phyloP scores from a whole-genome alignment of 805 yeast species.

The Cyberlindnera petersonii region DNA sequence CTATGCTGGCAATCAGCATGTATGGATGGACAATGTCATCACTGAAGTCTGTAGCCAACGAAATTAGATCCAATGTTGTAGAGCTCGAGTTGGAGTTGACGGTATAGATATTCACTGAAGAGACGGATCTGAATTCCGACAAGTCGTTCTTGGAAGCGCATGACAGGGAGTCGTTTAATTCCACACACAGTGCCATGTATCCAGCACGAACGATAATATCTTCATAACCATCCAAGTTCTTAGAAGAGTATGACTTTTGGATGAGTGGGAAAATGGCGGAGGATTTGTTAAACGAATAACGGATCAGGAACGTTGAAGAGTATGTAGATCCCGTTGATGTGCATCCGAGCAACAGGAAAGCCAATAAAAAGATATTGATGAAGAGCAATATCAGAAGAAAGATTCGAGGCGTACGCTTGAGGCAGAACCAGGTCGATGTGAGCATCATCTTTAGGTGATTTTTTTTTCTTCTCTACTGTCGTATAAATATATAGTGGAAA shows the following conservation, averaged over 20 bases:
- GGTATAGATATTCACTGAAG: conserved; percentile 35
- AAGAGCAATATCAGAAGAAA: conserved; percentile 39
- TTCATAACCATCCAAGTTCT: conserved; percentile 34
- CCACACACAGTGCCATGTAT: conserved; percentile 54
- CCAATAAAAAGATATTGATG: conserved; percentile 46
- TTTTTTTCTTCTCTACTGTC: no score
- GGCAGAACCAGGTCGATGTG: conserved; percentile 22
- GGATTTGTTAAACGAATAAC: conserved; percentile 43
- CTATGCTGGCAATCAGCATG: conserved; percentile 45
- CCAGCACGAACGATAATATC: conserved; percentile 47
- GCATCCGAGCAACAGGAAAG: conserved; percentile 57
- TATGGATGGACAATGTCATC: conserved; percentile 50
- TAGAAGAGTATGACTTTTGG: conserved; percentile 32
- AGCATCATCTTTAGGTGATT: conserved; percentile 4
- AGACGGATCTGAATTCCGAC: conserved; percentile 23
- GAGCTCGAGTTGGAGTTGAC: conserved; percentile 31
- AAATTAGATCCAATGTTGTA: conserved; percentile 40
- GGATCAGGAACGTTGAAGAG: conserved; percentile 47
- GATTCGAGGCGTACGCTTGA: conserved; percentile 41
- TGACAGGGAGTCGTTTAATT: conserved; percentile 29
- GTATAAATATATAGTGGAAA: no score
- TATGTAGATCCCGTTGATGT: conserved; percentile 38
- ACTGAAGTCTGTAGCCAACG: conserved; percentile 43
- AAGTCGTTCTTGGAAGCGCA: conserved; percentile 36
- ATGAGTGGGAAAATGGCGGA: conserved; percentile 42